phyloP scores from a whole-genome alignment of 495 filamentous ascomycete species.

The Tuber umbilicatum region DNA sequence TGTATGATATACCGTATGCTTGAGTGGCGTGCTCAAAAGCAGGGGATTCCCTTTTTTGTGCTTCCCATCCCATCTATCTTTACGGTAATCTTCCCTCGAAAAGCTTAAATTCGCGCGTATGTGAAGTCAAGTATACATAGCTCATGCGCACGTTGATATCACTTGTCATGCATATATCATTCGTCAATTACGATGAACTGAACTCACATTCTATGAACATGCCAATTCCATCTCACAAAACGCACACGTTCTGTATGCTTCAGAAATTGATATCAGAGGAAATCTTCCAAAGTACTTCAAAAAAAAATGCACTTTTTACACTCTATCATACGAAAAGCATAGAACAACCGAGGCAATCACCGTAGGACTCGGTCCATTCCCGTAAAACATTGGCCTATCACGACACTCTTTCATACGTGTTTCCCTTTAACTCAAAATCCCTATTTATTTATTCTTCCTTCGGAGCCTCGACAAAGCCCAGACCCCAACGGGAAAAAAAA shows the following conservation, averaged over 20 bases:
- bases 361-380: not conserved
- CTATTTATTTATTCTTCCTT: not conserved
- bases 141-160: not conserved
- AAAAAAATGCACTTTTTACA: not conserved
- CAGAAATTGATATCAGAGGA: not conserved
- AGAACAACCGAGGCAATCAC: not conserved
- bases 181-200: not conserved
- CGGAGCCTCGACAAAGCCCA: not conserved
- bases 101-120: not conserved
- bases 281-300: not conserved
- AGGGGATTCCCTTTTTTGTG: not conserved
- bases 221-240: not conserved
- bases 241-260: not conserved
- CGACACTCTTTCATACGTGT: too few relatives aligned
- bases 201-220: not conserved
- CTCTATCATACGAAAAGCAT: not conserved
- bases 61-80: not conserved
- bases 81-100: not conserved
- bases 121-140: not conserved
- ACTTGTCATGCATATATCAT: not conserved
- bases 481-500: not conserved
- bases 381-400: not conserved
- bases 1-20: not conserved
- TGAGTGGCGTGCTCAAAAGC: not conserved
- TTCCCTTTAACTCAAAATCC: not conserved